Evolutionary conservation across 768 basidiomycete species (phyloP).

Genomic region (Piloderma croceum): DNA sequence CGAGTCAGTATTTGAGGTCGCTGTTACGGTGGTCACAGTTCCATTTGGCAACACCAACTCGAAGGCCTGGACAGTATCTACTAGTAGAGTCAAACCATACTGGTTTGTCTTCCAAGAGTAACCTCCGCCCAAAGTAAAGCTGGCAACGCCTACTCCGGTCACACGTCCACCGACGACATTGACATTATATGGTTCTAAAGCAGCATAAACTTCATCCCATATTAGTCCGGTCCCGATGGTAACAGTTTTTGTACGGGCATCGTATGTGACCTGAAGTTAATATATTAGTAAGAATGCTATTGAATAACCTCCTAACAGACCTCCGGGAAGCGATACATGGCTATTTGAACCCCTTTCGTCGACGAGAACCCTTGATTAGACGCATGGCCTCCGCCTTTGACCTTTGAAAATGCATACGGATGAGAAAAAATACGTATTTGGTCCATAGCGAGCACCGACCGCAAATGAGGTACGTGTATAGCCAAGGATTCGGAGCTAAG

Average conservation of each 20-base stretch:
- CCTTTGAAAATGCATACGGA: constrained; percentile 26
- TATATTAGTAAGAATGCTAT: no score
- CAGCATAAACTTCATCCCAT: constrained; percentile 64
- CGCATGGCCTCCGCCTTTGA: constrained; percentile 61
- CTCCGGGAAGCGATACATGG: constrained; percentile 44
- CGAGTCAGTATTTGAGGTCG: constrained; percentile 29
- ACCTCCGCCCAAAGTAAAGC: constrained; percentile 58
- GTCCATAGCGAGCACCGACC: constrained; percentile 2
- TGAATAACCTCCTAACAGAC: no score
- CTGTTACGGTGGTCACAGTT: constrained; percentile 29
- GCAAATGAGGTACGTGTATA: constrained; percentile 12
- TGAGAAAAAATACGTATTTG: neutral
- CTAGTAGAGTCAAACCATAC: constrained; percentile 48
- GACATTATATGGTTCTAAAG: constrained; percentile 42
- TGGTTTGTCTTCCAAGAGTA: constrained; percentile 64
- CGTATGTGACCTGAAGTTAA: constrained; percentile 40
- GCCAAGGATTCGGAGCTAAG: constrained; percentile 12
- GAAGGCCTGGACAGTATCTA: constrained; percentile 49
- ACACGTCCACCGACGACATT: constrained; percentile 58
- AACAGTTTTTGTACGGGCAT: constrained; percentile 34
- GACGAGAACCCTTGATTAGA: constrained; percentile 55
- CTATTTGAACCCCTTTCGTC: constrained; percentile 53
- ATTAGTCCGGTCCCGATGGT: constrained; percentile 43
- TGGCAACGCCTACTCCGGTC: constrained; percentile 53
- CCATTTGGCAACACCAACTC: constrained; percentile 57